Evolutionary conservation across 1,139 yeast species (phyloP).

Genomic region (Geotrichum cucujoidarum): DNA sequence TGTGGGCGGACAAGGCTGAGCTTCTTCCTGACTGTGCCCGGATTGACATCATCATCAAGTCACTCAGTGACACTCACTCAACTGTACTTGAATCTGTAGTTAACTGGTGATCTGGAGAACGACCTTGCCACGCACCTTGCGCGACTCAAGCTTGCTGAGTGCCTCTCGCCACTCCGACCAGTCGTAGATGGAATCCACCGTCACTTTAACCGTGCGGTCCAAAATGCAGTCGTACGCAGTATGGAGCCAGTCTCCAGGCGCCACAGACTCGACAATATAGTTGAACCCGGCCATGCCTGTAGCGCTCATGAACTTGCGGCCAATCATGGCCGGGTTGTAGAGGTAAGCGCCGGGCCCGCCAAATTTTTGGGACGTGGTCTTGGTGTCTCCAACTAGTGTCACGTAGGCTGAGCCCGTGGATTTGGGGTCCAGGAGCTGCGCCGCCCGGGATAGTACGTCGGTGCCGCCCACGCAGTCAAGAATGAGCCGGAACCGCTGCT

Average conservation of each 20-base stretch:
- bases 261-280: constrained; percentile 30
- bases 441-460: constrained; percentile 32
- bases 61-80: too few relatives aligned
- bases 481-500: constrained; percentile 15
- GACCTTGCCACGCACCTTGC: constrained; percentile 60
- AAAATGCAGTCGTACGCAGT: constrained; percentile 39
- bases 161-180: constrained; percentile 51
- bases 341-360: constrained; percentile 23
- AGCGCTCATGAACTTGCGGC: constrained; percentile 28
- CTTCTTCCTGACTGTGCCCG: too few relatives aligned
- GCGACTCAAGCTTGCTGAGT: constrained; percentile 42
- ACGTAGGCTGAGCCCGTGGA: constrained; percentile 42
- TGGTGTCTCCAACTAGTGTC: constrained; percentile 49
- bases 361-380: constrained; percentile 29
- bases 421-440: constrained; percentile 41
- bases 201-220: constrained; percentile 42
- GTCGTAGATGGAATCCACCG: constrained; percentile 50
- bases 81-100: too few relatives aligned
- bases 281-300: constrained; percentile 34
- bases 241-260: constrained; percentile 29
- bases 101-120: constrained; percentile 31
- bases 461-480: constrained; percentile 25
- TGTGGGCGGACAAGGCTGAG: too few relatives aligned
- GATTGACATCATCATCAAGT: too few relatives aligned
- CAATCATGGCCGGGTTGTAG: constrained; percentile 33